A percentile compares a stretch with the other conserved stretches of the same genome.
Evolutionary conservation across 2,329 filamentous ascomycete species (phyloP).

Genomic region (Leptographium lundbergii): DNA sequence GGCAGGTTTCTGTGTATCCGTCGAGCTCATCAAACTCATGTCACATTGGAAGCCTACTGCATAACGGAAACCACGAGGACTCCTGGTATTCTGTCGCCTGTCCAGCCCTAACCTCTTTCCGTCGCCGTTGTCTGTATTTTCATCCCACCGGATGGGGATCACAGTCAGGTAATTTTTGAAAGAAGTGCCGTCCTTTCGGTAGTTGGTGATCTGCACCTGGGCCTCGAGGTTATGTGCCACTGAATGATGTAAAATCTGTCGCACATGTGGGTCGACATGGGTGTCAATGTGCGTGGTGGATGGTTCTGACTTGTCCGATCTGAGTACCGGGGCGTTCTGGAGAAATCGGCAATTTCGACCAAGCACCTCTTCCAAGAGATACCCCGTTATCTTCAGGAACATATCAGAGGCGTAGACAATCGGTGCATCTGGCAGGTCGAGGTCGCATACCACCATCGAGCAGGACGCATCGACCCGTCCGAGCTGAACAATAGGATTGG

Average conservation of each 20-base stretch:
- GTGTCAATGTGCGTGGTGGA: constrained; percentile 25
- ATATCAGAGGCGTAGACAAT: constrained; percentile 78
- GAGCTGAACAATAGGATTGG: constrained; percentile 64
- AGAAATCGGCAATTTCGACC: constrained; percentile 78
- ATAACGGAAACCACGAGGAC: background rate
- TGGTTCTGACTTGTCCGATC: background rate
- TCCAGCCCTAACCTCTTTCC: background rate
- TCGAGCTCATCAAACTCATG: background rate
- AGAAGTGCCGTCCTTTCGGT: constrained; percentile 63
- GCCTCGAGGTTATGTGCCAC: constrained; percentile 32
- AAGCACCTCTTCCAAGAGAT: constrained; percentile 58
- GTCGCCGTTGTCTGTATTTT: constrained; percentile 25
- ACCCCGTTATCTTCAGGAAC: constrained; percentile 69
- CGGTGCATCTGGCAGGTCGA: constrained; percentile 58
- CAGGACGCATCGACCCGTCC: constrained; percentile 77
- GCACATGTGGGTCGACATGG: constrained; percentile 52
- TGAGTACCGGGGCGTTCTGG: constrained; percentile 44
- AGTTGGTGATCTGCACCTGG: constrained; percentile 55
- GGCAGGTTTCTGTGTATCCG: background rate
- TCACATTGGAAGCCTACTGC: background rate
- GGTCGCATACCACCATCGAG: constrained; percentile 71
- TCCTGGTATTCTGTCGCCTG: background rate
- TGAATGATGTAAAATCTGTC: constrained; percentile 39
- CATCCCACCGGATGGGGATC: constrained; percentile 63
- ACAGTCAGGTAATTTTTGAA: constrained; percentile 81